Evolutionary conservation across 768 basidiomycete genomes (phyloP).

Genomic region (Cytidiella melzeri): DNA sequence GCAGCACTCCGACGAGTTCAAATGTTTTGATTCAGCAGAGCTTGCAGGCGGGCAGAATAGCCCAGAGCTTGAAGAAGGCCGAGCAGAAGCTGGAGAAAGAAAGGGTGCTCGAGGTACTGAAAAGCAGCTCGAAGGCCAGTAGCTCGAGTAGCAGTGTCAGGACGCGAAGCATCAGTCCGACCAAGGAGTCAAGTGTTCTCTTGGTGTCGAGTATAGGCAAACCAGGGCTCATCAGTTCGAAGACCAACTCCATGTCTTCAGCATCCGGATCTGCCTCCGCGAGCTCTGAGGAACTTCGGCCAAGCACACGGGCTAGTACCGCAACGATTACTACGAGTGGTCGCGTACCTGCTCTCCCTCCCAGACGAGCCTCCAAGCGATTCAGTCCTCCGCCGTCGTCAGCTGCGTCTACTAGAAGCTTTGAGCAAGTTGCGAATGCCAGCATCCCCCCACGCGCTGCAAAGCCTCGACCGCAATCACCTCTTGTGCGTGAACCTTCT

Average conservation of each 20-base stretch:
- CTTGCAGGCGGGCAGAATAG: constrained; percentile 66
- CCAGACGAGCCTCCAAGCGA: constrained; percentile 20
- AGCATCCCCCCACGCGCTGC: constrained; percentile 14
- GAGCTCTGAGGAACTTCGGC: background rate
- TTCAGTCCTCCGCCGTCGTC: constrained; percentile 28
- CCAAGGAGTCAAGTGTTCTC: constrained; percentile 8
- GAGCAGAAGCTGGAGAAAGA: constrained; percentile 66
- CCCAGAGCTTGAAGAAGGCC: constrained; percentile 61
- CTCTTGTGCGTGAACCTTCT: constrained; percentile 6
- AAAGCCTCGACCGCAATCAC: background rate
- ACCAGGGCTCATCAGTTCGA: constrained; percentile 4
- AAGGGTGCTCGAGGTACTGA: constrained; percentile 64
- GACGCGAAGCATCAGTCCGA: constrained; percentile 18
- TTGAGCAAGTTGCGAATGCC: constrained; percentile 39
- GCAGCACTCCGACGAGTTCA: constrained; percentile 18
- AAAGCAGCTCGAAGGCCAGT: constrained; percentile 37
- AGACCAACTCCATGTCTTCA: constrained; percentile 7
- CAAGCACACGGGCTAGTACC: background rate
- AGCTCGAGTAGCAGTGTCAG: constrained; percentile 14
- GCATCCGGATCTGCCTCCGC: constrained; percentile 13
- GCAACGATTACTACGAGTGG: constrained; percentile 13
- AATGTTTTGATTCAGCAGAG: constrained; percentile 64
- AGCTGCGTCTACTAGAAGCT: constrained; percentile 29
- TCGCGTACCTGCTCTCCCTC: constrained; percentile 30
- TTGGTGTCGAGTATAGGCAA: background rate